A percentile compares a stretch with the other conserved stretches of the same genome.
phyloP scores from a whole-genome alignment of 2,329 filamentous ascomycete species.

The Pseudonectria foliicola region DNA sequence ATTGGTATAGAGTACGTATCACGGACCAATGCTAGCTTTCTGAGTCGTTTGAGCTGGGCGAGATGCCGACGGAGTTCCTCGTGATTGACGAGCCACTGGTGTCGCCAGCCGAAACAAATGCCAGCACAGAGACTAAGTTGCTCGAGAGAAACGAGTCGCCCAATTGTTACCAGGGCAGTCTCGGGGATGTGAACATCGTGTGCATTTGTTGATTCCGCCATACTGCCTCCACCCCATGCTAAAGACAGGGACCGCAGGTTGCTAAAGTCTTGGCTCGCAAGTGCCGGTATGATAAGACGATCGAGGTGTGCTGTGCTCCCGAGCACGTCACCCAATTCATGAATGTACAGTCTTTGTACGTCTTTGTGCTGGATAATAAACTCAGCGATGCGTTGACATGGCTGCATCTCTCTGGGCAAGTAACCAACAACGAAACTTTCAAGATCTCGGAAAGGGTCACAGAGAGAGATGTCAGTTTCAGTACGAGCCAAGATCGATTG shows the following conservation, averaged over 20 bases:
- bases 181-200: conserved; percentile 1
- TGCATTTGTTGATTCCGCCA: neutral
- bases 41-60: conserved; percentile 1
- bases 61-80: neutral
- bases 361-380: conserved; percentile 2
- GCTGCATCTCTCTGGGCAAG: neutral
- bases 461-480: neutral
- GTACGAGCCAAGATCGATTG: neutral
- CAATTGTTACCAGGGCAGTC: conserved; percentile 1
- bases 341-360: conserved; percentile 2
- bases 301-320: neutral
- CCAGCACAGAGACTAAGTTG: conserved; percentile 5
- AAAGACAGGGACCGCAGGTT: conserved; percentile 8
- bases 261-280: neutral
- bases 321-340: neutral
- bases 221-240: conserved; percentile 2
- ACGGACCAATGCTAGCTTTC: conserved; percentile 1
- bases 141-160: conserved; percentile 6
- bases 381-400: conserved; percentile 1
- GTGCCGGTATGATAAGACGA: conserved; percentile 4
- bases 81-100: conserved; percentile 8
- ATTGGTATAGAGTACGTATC: conserved; percentile 4
- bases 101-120: neutral
- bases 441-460: conserved; percentile 5
- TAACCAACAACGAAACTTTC: neutral